phyloP scores from a whole-genome alignment of 208 protist species.

The Leishmania tarentolae region DNA sequence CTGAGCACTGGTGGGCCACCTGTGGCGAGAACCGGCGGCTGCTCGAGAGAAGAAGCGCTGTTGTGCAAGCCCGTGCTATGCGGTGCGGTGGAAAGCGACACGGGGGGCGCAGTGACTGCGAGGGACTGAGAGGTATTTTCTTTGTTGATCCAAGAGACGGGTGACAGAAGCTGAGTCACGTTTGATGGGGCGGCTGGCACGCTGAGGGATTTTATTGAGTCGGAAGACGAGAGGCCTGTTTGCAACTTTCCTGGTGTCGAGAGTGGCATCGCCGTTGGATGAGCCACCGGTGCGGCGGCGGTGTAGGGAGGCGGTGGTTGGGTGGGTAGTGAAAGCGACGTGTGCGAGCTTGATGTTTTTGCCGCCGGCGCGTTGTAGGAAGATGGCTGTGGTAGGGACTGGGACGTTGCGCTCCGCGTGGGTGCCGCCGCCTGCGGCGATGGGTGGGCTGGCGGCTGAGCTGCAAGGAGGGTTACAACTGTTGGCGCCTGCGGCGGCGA shows the following conservation, averaged over 20 bases:
- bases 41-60: background rate
- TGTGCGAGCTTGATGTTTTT: background rate
- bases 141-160: constrained; percentile 15
- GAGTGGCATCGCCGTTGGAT: background rate
- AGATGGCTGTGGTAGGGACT: background rate
- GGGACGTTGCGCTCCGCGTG: background rate
- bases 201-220: background rate
- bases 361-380: constrained; percentile 5
- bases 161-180: constrained; percentile 3
- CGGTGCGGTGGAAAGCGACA: background rate
- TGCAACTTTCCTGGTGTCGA: background rate
- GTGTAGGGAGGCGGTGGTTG: background rate
- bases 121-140: background rate
- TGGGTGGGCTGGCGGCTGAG: background rate
- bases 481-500: background rate
- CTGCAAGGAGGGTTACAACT: background rate
- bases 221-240: background rate
- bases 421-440: background rate
- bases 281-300: background rate
- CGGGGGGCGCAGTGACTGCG: background rate
- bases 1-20: background rate
- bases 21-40: constrained; percentile 9
- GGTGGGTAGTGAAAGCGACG: background rate
- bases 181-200: background rate
- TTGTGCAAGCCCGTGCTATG: background rate